A percentile compares a stretch with the other conserved stretches of the same genome.
phyloP scores from a whole-genome alignment of 768 basidiomycete genomes.

The Leucocoprinus leucothites region DNA sequence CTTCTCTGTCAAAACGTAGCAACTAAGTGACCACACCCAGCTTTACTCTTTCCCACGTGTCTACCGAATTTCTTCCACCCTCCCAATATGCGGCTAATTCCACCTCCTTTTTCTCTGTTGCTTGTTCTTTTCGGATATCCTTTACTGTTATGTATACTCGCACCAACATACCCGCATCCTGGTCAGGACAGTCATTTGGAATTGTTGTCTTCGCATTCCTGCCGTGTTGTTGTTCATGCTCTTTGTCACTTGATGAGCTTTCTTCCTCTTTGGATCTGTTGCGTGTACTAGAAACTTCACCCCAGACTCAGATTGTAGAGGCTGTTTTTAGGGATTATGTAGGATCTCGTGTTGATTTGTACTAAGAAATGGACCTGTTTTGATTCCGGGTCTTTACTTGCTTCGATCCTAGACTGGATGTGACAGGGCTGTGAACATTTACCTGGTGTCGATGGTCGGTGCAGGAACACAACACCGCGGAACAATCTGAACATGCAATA shows the following conservation, averaged over 20 bases:
- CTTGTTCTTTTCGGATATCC: neutral
- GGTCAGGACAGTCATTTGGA: slow-evolving; percentile 1
- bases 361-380: slow-evolving; percentile 4
- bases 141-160: slow-evolving; percentile 8
- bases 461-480: slow-evolving; percentile 4
- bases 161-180: slow-evolving; percentile 10
- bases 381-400: neutral
- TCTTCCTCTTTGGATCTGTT: neutral
- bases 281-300: neutral
- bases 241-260: neutral
- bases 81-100: slow-evolving; percentile 2
- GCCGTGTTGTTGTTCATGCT: neutral
- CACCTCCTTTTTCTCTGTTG: neutral
- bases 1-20: slow-evolving; percentile 8
- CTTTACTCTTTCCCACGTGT: neutral
- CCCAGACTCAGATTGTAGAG: neutral
- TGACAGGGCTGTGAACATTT: slow-evolving; percentile 10
- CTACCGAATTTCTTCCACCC: neutral
- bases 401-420: neutral
- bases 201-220: neutral
- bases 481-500: neutral
- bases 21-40: slow-evolving; percentile 1
- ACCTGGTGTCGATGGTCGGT: slow-evolving; percentile 6
- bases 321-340: neutral
- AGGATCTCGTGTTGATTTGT: slow-evolving; percentile 3